Percentiles rank a stretch among this genome's conserved stretches.
Conservation (phyloP, 192 early-diverging fungal species). For the Ambispora gerdemannii region DNA sequence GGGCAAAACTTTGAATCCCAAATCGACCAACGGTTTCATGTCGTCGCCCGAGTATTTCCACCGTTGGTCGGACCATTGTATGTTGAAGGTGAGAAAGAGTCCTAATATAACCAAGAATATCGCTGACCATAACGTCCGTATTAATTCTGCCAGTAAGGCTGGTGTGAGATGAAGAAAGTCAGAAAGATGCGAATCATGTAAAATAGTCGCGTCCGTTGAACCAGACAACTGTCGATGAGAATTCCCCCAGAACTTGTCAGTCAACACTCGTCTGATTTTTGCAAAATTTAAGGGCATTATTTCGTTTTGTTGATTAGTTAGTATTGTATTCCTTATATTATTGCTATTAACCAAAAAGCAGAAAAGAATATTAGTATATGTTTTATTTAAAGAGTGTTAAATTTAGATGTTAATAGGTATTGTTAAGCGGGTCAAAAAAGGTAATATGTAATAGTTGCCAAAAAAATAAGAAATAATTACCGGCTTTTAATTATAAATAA, state of each 20-base stretch:
- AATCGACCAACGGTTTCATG: constrained; percentile 33
- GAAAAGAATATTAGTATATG: too few species aligned
- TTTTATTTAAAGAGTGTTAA: too few species aligned
- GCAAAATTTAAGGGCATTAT: too few species aligned
- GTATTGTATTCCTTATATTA: too few species aligned
- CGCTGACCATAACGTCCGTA: constrained; percentile 22
- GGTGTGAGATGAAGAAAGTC: constrained; percentile 12
- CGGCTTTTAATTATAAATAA: too few species aligned
- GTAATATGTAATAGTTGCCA: too few species aligned
- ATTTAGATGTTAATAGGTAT: too few species aligned
- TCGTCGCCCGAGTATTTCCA: constrained; percentile 33
- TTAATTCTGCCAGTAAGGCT: constrained; percentile 27
- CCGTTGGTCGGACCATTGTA: constrained; percentile 43
- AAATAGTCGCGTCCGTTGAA: background rate
- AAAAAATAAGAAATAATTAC: too few species aligned
- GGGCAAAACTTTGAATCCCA: constrained; percentile 40
- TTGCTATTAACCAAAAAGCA: too few species aligned
- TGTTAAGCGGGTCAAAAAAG: too few species aligned
- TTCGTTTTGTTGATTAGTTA: too few species aligned
- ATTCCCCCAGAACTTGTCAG: background rate
- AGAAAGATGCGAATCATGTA: background rate
- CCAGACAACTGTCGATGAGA: background rate
- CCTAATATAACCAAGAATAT: constrained; percentile 35
- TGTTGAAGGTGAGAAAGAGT: constrained; percentile 38
- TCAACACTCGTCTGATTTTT: background rate